Evolutionary conservation across 75 land plant genomes (phyloP).

Genomic region (Cryptomeria japonica): DNA sequence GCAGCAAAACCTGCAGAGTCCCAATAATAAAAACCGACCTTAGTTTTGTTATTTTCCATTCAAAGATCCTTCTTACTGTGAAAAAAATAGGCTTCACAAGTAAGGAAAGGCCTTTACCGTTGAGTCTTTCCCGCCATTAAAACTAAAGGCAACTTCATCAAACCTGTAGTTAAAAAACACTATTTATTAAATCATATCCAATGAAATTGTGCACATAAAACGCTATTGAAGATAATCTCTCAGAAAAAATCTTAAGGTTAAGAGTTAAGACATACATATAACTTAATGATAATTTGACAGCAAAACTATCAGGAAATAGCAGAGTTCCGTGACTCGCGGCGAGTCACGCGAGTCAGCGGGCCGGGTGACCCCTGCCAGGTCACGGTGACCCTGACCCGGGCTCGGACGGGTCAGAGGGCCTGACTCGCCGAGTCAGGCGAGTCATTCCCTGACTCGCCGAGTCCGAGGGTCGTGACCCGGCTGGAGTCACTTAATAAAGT

Average conservation of each 20-base stretch:
- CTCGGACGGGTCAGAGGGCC: too few species aligned
- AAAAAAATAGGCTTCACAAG: constrained; percentile 4
- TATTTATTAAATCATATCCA: not conserved
- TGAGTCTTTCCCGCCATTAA: constrained; percentile 97
- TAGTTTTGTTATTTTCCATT: not conserved
- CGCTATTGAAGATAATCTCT: not conserved
- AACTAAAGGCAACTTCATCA: constrained; percentile 94
- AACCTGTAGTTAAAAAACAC: constrained; percentile 38
- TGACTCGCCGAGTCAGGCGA: too few species aligned
- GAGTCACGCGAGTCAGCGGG: too few species aligned
- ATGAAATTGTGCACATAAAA: not conserved
- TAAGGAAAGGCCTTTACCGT: constrained; percentile 52
- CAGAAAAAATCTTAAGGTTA: not conserved
- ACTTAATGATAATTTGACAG: not conserved
- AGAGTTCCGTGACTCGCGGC: too few species aligned
- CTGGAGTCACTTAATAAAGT: too few species aligned
- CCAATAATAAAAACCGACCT: not conserved
- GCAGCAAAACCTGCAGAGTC: constrained; percentile 70
- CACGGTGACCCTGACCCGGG: too few species aligned
- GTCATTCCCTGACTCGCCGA: too few species aligned
- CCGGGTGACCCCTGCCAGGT: too few species aligned
- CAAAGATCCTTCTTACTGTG: not conserved
- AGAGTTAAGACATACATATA: not conserved
- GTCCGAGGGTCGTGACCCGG: too few species aligned
- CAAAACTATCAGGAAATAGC: not conserved